Conservation (phyloP, 75 land plant species). For the Gnetum montanum region DNA sequence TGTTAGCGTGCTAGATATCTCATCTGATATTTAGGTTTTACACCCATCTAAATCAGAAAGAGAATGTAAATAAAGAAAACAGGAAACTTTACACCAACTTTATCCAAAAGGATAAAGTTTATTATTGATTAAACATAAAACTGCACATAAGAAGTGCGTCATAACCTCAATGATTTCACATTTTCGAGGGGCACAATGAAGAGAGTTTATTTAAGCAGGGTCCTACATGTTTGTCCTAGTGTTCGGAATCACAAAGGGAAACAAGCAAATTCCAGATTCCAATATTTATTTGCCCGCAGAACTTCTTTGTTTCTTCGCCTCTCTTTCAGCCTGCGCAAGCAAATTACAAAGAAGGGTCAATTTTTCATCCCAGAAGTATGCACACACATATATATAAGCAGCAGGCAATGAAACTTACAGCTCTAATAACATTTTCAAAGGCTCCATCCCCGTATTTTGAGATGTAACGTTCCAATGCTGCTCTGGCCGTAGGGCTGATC, state of each 20-base stretch:
- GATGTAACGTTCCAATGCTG: constrained; percentile 49
- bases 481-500: constrained; percentile 60
- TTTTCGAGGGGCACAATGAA: neutral
- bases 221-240: neutral
- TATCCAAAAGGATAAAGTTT: neutral
- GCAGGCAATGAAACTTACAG: constrained; percentile 23
- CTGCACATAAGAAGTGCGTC: neutral
- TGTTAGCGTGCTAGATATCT: too few relatives aligned
- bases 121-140: neutral
- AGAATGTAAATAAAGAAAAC: neutral
- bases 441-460: constrained; percentile 52
- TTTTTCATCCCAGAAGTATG: neutral
- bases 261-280: neutral
- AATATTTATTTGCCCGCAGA: neutral
- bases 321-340: neutral
- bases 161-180: neutral
- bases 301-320: neutral
- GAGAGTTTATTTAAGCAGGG: neutral
- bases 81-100: neutral
- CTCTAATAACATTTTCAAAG: constrained; percentile 48
- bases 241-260: neutral
- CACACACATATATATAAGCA: neutral
- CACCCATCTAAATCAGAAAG: too few relatives aligned
- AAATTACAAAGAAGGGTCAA: neutral
- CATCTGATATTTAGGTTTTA: too few relatives aligned